Conservation (phyloP, 345 rosid species). For the Litchi chinensis region DNA sequence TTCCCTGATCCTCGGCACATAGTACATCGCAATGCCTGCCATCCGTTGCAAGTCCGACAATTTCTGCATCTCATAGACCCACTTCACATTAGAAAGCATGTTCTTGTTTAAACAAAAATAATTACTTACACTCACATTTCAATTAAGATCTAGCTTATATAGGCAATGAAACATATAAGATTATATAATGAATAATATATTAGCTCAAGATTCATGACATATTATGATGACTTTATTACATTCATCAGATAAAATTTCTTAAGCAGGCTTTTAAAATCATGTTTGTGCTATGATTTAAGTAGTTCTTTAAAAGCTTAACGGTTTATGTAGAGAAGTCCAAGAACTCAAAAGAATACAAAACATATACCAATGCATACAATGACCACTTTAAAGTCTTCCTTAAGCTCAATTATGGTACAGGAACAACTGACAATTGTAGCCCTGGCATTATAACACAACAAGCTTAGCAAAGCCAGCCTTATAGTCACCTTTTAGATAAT, state of each 20-base stretch:
- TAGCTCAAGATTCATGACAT: neutral
- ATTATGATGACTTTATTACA: neutral
- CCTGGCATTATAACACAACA: neutral
- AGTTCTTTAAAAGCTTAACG: neutral
- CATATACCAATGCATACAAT: neutral
- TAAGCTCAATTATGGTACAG: neutral
- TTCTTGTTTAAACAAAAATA: neutral
- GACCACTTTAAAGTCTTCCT: neutral
- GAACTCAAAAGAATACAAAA: neutral
- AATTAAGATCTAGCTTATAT: neutral
- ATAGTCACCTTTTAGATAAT: too few relatives aligned
- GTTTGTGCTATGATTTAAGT: neutral
- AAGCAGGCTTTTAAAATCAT: neutral
- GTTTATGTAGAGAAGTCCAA: neutral
- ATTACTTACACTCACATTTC: neutral
- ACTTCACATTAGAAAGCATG: neutral
- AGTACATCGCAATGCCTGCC: constrained; percentile 88
- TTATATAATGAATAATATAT: neutral
- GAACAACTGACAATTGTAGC: neutral
- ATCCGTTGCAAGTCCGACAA: constrained; percentile 79
- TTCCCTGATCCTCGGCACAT: constrained; percentile 93
- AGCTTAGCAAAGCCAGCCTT: neutral
- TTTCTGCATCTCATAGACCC: constrained; percentile 51
- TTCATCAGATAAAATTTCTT: neutral
- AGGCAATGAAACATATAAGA: neutral